Evolutionary conservation across 306 rosid genomes (phyloP).

Genomic region (Sindora glabra): DNA sequence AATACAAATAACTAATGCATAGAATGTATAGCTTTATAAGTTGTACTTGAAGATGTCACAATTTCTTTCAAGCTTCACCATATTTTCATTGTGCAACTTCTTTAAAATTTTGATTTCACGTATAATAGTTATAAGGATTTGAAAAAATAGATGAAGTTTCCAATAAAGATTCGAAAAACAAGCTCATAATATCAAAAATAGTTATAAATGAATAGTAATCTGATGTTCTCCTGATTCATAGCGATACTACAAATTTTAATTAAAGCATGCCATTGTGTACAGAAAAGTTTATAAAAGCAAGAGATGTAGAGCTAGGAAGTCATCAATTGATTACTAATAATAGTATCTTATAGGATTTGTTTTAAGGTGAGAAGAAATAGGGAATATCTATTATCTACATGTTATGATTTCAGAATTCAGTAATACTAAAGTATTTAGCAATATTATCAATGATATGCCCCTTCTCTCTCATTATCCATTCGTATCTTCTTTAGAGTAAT

Average conservation of each 20-base stretch:
- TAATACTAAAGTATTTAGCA: neutral
- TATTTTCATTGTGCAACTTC: conserved; percentile 61
- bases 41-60: conserved; percentile 51
- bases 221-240: too few relatives aligned
- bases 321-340: too few relatives aligned
- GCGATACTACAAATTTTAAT: too few relatives aligned
- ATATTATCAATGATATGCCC: conserved; percentile 32
- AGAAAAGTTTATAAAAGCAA: too few relatives aligned
- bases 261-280: too few relatives aligned
- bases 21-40: neutral
- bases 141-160: conserved; percentile 10
- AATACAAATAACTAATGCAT: neutral
- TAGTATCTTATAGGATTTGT: too few relatives aligned
- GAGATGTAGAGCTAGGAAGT: too few relatives aligned
- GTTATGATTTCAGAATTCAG: too few relatives aligned
- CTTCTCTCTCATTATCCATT: conserved; percentile 70
- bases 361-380: too few relatives aligned
- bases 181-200: neutral
- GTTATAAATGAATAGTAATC: too few relatives aligned
- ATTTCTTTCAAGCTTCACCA: conserved; percentile 65
- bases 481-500: conserved; percentile 71
- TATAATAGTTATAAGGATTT: conserved; percentile 71
- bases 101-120: conserved; percentile 65
- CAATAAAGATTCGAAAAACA: neutral
- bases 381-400: too few relatives aligned